A percentile compares a stretch with the other conserved stretches of the same genome.
Conservation (phyloP, 768 basidiomycete genomes). For the Tylopilus balloui region DNA sequence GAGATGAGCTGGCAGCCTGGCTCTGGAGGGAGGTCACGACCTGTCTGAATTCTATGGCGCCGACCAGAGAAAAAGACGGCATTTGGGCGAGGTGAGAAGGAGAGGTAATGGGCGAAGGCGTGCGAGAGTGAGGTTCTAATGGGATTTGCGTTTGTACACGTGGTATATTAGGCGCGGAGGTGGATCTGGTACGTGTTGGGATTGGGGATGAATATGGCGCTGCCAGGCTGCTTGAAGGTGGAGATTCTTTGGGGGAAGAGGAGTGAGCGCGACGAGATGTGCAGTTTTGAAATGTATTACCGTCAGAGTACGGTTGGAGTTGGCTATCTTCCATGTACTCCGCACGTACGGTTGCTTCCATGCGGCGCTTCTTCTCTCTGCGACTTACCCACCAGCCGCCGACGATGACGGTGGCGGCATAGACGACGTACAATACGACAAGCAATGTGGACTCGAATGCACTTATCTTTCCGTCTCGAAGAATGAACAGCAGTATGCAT, state of each 20-base stretch:
- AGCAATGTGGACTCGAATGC: slow-evolving; percentile 68
- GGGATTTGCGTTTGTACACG: slow-evolving; percentile 40
- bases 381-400: slow-evolving; percentile 74
- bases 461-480: slow-evolving; percentile 70
- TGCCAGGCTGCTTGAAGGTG: slow-evolving; percentile 9
- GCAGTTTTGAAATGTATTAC: slow-evolving; percentile 42
- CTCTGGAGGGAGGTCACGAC: slow-evolving; percentile 77
- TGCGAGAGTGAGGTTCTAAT: slow-evolving; percentile 37
- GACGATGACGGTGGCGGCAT: slow-evolving; percentile 71
- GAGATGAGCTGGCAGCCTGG: slow-evolving; percentile 56
- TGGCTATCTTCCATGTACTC: slow-evolving; percentile 51
- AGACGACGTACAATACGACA: slow-evolving; percentile 68
- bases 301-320: slow-evolving; percentile 56
- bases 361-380: slow-evolving; percentile 41
- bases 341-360: slow-evolving; percentile 50
- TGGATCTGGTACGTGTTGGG: slow-evolving; percentile 36
- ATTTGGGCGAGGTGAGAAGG: slow-evolving; percentile 45
- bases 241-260: slow-evolving; percentile 7
- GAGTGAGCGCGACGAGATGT: slow-evolving; percentile 3
- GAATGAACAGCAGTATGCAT: slow-evolving; percentile 64
- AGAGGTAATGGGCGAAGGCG: slow-evolving; percentile 46
- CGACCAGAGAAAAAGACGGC: slow-evolving; percentile 87
- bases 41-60: slow-evolving; percentile 93
- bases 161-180: slow-evolving; percentile 36
- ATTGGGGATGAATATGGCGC: slow-evolving; percentile 30